Base-by-base conservation (phyloP, 495 filamentous ascomycete genomes). In the Amniculicola lignicola region DNA sequence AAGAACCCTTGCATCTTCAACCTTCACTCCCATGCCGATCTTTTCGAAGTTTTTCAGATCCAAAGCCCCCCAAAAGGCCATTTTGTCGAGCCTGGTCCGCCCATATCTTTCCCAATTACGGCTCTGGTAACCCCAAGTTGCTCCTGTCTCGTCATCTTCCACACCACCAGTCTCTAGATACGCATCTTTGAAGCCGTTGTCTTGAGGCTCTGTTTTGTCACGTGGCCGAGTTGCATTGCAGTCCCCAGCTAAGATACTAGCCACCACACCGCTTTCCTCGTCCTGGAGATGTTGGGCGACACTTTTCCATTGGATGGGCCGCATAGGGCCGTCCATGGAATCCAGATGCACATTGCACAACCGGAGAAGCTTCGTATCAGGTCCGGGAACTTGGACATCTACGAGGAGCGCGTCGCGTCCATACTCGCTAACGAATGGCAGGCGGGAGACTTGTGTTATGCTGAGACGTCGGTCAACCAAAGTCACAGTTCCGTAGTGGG, bases 61-160 rank as follows among this genome's bases (percentile, higher is more conserved):
- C 14, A 78, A 3, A 11, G 52, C 44, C 44, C 73, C 72, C 57
- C 71, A 70, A 51, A 61, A 74, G 9, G 70, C 52, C 24, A 82
- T 64, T 66, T 81, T 82, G 50, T 82, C 81, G 72, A 82, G 73
- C 51, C 80, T 62, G n/a, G 52, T 66, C n/a, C 67, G 69, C 9
- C 78, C 76, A 65, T 67, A 80, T 38, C 50, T 48, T 33, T 64
- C 47, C 51, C 73, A 57, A 1, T 61, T 67, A 24, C 56, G 22
- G 22, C 70, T 74, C 68, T 81, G 77, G 61, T 77, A 74, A 3
- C 79, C 79, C 79, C 81, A 84, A 2, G 79, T 83, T 51, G 66
- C 72, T 2, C 79, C 78, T 23, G 68, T 72, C 22, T 79, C 76
- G 9, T 61, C 67, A 4, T 69, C 75, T 35, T 82, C 79, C 14